phyloP scores from a whole-genome alignment of 2,329 filamentous ascomycete species.

The Monosporascus cannonballus region DNA sequence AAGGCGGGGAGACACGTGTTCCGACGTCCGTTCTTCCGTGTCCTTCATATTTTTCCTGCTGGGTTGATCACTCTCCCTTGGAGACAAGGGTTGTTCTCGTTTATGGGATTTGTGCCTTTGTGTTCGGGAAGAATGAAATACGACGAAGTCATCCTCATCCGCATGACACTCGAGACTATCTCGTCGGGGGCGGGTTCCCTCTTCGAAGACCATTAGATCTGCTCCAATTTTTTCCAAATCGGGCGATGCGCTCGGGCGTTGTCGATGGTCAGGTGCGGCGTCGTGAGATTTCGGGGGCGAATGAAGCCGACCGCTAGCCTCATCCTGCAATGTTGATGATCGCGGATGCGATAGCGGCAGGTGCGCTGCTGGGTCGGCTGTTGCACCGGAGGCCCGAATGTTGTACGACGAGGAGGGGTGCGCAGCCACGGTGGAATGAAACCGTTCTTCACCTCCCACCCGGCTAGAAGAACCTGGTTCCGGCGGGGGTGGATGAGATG shows the following conservation, averaged over 20 bases:
- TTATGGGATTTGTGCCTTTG: background rate
- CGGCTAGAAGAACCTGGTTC: background rate
- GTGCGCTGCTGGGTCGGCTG: too few species aligned
- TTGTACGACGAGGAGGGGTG: background rate
- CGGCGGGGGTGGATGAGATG: background rate
- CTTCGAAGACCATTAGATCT: conserved; percentile 18
- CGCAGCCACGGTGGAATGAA: background rate
- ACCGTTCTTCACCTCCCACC: background rate
- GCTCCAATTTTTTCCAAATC: conserved; percentile 16
- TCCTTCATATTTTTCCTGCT: background rate
- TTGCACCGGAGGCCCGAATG: too few species aligned
- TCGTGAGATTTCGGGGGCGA: background rate
- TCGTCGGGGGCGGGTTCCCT: conserved; percentile 9
- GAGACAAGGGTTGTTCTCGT: background rate
- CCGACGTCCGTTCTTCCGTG: background rate
- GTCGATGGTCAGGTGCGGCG: background rate
- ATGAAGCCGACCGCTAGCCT: too few species aligned
- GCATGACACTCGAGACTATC: conserved; percentile 18
- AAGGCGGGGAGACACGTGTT: background rate
- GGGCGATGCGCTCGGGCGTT: background rate
- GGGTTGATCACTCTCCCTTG: background rate
- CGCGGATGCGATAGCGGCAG: too few species aligned
- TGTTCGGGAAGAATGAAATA: background rate
- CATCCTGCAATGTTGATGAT: too few species aligned
- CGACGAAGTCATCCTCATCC: conserved; percentile 19